Evolutionary conservation across 2,329 filamentous ascomycete genomes (phyloP).

Genomic region (Alternaria brassicae): DNA sequence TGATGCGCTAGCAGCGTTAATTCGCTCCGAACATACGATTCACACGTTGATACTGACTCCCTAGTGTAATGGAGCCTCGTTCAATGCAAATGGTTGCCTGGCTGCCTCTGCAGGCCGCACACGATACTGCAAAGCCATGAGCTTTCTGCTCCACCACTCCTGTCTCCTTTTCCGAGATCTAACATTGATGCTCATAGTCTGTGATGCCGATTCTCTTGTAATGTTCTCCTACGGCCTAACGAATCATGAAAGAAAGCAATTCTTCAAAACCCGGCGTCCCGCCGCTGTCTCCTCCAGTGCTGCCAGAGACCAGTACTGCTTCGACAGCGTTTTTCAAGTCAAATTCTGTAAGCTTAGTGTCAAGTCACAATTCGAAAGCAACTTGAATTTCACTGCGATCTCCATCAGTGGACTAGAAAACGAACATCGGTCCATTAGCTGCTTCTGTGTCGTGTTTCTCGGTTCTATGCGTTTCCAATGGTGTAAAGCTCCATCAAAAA

Average conservation of each 20-base stretch:
- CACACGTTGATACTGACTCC: no score
- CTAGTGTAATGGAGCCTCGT: accelerated
- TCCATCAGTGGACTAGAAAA: not conserved
- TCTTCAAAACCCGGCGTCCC: no score
- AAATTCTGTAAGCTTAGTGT: accelerated
- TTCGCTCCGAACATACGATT: no score
- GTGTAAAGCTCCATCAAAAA: not conserved
- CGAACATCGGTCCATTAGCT: not conserved
- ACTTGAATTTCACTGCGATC: accelerated
- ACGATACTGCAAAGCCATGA: not conserved
- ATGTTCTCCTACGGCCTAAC: not conserved
- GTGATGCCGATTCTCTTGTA: not conserved
- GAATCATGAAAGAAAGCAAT: not conserved
- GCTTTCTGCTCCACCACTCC: not conserved
- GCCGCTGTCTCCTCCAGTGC: no score
- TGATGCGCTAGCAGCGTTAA: not conserved
- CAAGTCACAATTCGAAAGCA: not conserved
- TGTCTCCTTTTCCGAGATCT: not conserved
- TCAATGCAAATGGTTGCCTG: not conserved
- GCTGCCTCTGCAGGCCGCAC: not conserved
- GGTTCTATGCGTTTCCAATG: no score
- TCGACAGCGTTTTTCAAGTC: not conserved
- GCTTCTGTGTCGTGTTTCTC: no score
- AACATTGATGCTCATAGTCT: not conserved
- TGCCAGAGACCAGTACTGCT: not conserved